phyloP scores from a whole-genome alignment of 345 rosid genomes.

The Populus davidiana region DNA sequence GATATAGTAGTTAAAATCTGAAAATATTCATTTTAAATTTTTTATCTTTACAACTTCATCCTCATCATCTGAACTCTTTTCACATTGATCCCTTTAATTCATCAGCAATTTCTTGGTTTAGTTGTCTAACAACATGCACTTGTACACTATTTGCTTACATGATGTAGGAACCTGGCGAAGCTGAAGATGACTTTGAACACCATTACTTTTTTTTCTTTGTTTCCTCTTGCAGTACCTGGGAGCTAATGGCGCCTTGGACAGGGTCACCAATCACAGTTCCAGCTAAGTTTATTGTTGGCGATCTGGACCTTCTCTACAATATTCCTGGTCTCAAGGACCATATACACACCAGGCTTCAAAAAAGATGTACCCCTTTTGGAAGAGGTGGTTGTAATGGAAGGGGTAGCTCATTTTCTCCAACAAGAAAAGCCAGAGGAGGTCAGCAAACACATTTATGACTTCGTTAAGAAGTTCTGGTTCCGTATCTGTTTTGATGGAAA shows the following conservation, averaged over 20 bases:
- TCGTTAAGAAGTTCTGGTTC: slow-evolving; percentile 13
- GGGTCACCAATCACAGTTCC: slow-evolving; percentile 1
- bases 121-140: too few species aligned
- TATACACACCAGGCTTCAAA: background rate
- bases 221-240: background rate
- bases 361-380: background rate
- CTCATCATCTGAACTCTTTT: too few species aligned
- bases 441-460: slow-evolving; percentile 2
- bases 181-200: background rate
- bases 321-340: background rate
- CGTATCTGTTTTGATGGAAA: too few species aligned
- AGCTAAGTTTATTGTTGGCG: slow-evolving; percentile 1
- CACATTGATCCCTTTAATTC: too few species aligned
- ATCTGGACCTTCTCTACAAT: slow-evolving; percentile 6
- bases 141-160: background rate
- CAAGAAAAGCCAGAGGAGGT: slow-evolving; percentile 11
- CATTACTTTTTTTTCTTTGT: background rate
- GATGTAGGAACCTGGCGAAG: slow-evolving; percentile 1
- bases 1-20: too few species aligned
- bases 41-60: too few species aligned
- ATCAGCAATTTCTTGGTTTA: too few species aligned
- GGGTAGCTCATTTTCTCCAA: slow-evolving; percentile 1
- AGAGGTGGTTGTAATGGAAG: slow-evolving; percentile 10
- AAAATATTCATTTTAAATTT: too few species aligned
- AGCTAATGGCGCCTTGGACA: slow-evolving; percentile 3